Evolutionary conservation across 257 asterid species (phyloP), one percentile per base, ranked within the genome.

Genomic region (Solanum pennellii): DNA sequence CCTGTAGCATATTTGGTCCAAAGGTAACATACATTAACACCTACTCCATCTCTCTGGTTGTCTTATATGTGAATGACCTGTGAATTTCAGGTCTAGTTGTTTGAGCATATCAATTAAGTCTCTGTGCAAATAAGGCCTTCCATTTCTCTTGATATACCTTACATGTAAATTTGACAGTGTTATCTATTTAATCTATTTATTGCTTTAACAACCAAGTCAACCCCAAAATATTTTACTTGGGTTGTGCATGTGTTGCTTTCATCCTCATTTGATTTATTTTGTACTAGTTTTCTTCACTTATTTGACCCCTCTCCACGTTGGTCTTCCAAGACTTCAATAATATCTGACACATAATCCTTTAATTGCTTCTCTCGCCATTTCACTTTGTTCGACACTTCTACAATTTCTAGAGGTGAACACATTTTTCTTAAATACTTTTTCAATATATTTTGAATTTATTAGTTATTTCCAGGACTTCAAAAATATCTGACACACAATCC

Each of bases 1-100:
- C 98, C 82, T 94, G 96, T 91, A 97, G 98, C 85, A 88, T 90
- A 47, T 97, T 97, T 89, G 99, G 99, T 83, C 96, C 95, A 27
- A 91, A 97, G 98, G 99, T 95, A 89, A 23, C 9, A 83, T 62
- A 49, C 87, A 87, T 29, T 25, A 69, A 31, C 80, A 82, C 42
- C 79, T 88, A 87, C 85, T 86, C 79, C 84, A 16, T 20, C n/a
- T 69, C 45, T 49, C 59, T 62, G 25, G 6, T 42, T 27, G 16
- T 33, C 56, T 76, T 76, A 31, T 20, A n/a, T 27, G 37, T 49
- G 37, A 21, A 39, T 41, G n/a, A 52, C 71, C 68, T 44, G 12
- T 56, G 16, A 16, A 52, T 49, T 56, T 68, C 13, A 80, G 69
- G 52, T 83, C 86, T 87, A 49, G 25, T 72, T 60, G n/a, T 83